Base-by-base conservation (phyloP, 179 eudicot genomes). In the Beta corolliflora region DNA sequence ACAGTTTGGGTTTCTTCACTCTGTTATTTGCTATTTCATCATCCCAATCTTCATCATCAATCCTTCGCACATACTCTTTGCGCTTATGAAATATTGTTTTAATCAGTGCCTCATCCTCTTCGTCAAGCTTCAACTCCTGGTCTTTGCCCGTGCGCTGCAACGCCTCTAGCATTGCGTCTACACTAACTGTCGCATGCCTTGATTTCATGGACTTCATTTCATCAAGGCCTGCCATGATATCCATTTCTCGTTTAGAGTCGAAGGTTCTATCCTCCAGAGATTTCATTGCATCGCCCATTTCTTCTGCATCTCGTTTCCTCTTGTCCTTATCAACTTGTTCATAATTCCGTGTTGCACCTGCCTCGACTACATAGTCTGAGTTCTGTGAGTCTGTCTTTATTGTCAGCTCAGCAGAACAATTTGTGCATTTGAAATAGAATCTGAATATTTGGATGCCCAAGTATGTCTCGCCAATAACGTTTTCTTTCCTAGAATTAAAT, bases 231-330 rank as follows among this genome's bases (percentile, higher is more conserved):
- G 98, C 93, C 81, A 96, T 91, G 73, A 94, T 93, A 77, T 96
- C 97, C 99, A 96, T 96, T 80, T 96, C 99, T 52, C 92, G 84
- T 85, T 96, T 96, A 7, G 97, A 93, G 58, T 96, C 99, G 81
- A 87, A 72, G 0, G 99, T 92, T 82, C 99, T 85, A 81, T 96
- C 94, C 87, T 96, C 99, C 87, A 96, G 83, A 29, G 99, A 93
- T 79, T 96, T 96, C 99, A 96, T 94, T 7, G 97, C 97, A 88
- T 96, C 99, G 31, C 99, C 99, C 92, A 92, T 82, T 88, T 96
- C 99, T 84, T 96, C 99, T 44, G 91, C 88, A 46, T 88, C 94
- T 83, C 97, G 86, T 89, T 92, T 94, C 81, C 73, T 82, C 41
- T 87, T 85, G 81, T 92, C 95, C 65, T 88, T 88, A 8, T 94